Percentiles rank a stretch among this genome's conserved stretches.
phyloP scores from a whole-genome alignment of 768 basidiomycete genomes.

The Boletus tomentosulus region DNA sequence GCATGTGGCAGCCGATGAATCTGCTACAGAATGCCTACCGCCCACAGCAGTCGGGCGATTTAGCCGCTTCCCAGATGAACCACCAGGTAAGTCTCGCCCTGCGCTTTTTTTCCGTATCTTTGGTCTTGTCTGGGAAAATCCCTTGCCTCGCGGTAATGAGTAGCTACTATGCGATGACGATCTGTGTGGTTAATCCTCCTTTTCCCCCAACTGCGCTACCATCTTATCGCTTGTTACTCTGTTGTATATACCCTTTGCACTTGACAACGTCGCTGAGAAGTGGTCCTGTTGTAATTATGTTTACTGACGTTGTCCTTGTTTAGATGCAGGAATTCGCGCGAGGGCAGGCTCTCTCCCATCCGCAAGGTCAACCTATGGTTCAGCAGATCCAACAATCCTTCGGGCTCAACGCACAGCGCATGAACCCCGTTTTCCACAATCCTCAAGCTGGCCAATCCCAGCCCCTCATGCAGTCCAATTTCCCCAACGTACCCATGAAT shows the following conservation, averaged over 20 bases:
- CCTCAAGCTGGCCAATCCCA: slow-evolving; percentile 26
- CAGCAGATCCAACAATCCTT: slow-evolving; percentile 41
- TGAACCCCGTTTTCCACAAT: slow-evolving; percentile 39
- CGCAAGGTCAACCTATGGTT: slow-evolving; percentile 33
- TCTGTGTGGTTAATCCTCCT: slow-evolving; percentile 18
- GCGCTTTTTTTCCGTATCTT: slow-evolving; percentile 11
- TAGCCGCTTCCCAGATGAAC: slow-evolving; percentile 36
- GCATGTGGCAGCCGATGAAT: slow-evolving; percentile 58
- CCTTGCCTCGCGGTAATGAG: slow-evolving; percentile 8
- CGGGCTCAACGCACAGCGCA: slow-evolving; percentile 32
- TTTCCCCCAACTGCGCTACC: slow-evolving; percentile 5
- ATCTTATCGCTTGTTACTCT: slow-evolving; percentile 12
- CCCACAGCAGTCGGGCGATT: slow-evolving; percentile 38
- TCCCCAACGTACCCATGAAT: slow-evolving; percentile 37
- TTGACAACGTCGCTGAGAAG: slow-evolving; percentile 2
- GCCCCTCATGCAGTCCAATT: slow-evolving; percentile 35
- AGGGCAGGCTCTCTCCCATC: slow-evolving; percentile 38
- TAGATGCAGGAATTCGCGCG: slow-evolving; percentile 46
- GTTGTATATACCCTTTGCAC: not conserved
- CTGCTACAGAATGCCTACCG: slow-evolving; percentile 43
- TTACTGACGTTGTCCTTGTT: slow-evolving; percentile 24
- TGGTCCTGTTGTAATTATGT: slow-evolving; percentile 16
- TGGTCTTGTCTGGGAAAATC: slow-evolving; percentile 16
- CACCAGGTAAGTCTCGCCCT: slow-evolving; percentile 43
- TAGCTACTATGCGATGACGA: slow-evolving; percentile 10